These are phyloP conservation scores for Massarina eburnea DNA, from an alignment of 2,329 filamentous ascomycete genomes.

Conservation along the genomic window DNA sequence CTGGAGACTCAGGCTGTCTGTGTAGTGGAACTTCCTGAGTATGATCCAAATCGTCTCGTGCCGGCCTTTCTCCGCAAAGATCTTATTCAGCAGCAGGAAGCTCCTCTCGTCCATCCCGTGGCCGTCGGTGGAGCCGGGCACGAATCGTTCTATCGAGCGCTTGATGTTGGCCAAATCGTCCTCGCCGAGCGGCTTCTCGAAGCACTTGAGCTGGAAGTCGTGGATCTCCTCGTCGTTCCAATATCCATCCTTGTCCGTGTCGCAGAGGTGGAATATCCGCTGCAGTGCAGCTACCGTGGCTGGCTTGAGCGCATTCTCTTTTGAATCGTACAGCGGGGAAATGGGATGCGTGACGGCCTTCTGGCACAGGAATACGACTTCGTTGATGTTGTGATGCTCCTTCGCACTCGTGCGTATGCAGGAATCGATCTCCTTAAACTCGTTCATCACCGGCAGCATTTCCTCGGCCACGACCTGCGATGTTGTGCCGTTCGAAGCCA, in stretches of 20 bases:
- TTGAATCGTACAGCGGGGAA: conserved; percentile 93
- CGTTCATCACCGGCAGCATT: conserved; percentile 96
- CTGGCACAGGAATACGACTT: conserved; percentile 94
- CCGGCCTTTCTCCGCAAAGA: conserved; percentile 95
- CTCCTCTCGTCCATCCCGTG: conserved; percentile 76
- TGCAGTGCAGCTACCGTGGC: conserved; percentile 83
- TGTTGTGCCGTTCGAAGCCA: conserved; percentile 72
- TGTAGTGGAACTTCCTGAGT: conserved; percentile 90
- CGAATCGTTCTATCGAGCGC: conserved; percentile 71
- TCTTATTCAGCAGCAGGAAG: conserved; percentile 88
- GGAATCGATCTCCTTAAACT: conserved; percentile 98
- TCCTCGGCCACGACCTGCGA: conserved; percentile 91
- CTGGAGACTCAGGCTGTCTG: conserved; percentile 88
- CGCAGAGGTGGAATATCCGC: conserved; percentile 92
- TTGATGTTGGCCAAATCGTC: conserved; percentile 93
- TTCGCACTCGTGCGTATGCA: conserved; percentile 93
- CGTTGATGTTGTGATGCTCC: conserved; percentile 91
- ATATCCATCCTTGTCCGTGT: conserved; percentile 93
- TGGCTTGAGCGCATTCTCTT: conserved; percentile 83
- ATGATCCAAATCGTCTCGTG: conserved; percentile 99
- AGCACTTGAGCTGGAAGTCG: conserved; percentile 88
- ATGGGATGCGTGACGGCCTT: conserved; percentile 98
- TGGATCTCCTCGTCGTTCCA: conserved; percentile 88
- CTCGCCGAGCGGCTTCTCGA: conserved; percentile 78
- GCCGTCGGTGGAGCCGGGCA: conserved; percentile 60